Base-by-base conservation (phyloP, 148 eudicot genomes). In the Chenopodium album region DNA sequence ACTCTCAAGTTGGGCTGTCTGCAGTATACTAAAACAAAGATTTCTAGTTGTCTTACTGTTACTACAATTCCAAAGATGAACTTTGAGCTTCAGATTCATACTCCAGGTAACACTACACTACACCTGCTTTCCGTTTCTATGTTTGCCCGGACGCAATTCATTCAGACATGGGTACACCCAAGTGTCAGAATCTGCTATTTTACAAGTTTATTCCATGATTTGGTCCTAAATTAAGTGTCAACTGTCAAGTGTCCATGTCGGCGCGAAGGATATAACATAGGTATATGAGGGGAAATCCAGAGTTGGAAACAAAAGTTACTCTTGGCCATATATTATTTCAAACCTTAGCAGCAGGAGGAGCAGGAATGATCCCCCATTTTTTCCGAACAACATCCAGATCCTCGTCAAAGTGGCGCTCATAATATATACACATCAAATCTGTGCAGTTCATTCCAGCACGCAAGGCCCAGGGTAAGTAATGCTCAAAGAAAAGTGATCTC, bases 391-490 rank as follows among this genome's bases (percentile, higher is more conserved):
- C 92, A 41, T 94, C 95, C 84, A 96, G 85, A 73, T 94, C 94
- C 87, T 96, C 98, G 23, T 92, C 76, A 78, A 96, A 96, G 71
- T 96, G 99, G 41, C 79, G 86, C 85, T 96, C 99, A 73, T 94
- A 96, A 84, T 96, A 94, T 73, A 96, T 67, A 69, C 93, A 92
- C 93, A 96, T 94, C 64, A 96, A 92, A 82, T 96, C 94, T 0
- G 92, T 86, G 85, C 85, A 84, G 78, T 54, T 85, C 87, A 86
- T 82, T 59, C 99, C 98, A 28, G 99, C 97, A 32, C 91, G 90
- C 20, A 94, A 50, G 4, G 99, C 99, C 98, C 99, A 96, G 0
- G 97, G 99, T 71, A 96, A 96, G 87, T 94, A 96, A 74, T 94
- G 93, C 81, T 88, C 87, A 80, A 89, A 96, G 82, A 96, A 96